These are phyloP conservation scores for Pythium myriotylum DNA, from an alignment of 352 stramenopile genomes.

Conservation along the genomic window DNA sequence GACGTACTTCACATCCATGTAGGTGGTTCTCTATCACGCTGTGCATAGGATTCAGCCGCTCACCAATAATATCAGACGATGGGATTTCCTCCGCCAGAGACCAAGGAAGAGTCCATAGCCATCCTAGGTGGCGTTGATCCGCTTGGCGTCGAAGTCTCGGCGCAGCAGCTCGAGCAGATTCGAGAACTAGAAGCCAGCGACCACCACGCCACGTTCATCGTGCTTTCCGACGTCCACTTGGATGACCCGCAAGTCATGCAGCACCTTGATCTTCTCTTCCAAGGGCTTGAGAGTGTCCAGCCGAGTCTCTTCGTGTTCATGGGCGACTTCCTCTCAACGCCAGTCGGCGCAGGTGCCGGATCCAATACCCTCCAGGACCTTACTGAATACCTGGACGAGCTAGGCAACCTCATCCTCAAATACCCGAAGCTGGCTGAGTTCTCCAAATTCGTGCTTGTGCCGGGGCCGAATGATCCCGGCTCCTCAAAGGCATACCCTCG, in stretches of 20 bases:
- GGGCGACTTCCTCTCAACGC: conserved; percentile 91
- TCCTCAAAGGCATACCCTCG: conserved; percentile 80
- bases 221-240: conserved; percentile 94
- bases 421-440: conserved; percentile 79
- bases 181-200: conserved; percentile 73
- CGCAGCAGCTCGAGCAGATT: conserved; percentile 83
- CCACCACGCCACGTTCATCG: conserved; percentile 90
- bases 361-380: conserved; percentile 78
- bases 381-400: conserved; percentile 88
- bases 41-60: too few relatives aligned
- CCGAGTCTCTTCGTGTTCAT: conserved; percentile 93
- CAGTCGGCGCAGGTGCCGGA: conserved; percentile 67
- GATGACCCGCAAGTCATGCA: conserved; percentile 91
- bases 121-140: conserved; percentile 80
- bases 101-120: conserved; percentile 70
- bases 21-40: too few relatives aligned
- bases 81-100: conserved; percentile 89
- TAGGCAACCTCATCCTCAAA: conserved; percentile 90
- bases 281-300: conserved; percentile 77
- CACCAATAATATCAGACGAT: too few relatives aligned
- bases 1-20: conserved; percentile 90
- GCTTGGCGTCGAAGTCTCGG: conserved; percentile 80
- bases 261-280: conserved; percentile 90
- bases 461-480: conserved; percentile 91
- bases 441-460: conserved; percentile 92